These are phyloP conservation scores for Penstemon barbatus DNA, from an alignment of 257 asterid species.

Conservation along the genomic window DNA sequence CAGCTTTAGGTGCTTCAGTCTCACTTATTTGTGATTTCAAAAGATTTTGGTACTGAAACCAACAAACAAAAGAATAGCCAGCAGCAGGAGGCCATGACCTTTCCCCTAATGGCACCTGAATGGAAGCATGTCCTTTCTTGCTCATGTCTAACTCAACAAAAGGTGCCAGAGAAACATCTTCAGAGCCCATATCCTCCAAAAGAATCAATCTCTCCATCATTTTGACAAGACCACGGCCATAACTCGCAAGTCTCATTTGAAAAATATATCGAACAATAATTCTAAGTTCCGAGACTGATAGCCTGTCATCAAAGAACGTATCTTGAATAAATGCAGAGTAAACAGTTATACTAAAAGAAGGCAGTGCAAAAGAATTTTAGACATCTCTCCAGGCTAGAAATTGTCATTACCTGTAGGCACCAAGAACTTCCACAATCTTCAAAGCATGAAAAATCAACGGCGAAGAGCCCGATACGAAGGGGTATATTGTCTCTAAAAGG, in stretches of 20 bases:
- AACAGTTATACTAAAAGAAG: constrained; percentile 12
- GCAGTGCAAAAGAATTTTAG: constrained; percentile 18
- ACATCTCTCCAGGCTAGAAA: constrained; percentile 17
- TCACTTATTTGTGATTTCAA: constrained; percentile 64
- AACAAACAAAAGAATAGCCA: constrained; percentile 96
- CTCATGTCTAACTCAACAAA: constrained; percentile 95
- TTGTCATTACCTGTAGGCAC: constrained; percentile 75
- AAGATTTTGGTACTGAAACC: constrained; percentile 89
- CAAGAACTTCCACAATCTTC: constrained; percentile 93
- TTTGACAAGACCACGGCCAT: constrained; percentile 78
- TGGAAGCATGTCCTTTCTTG: constrained; percentile 89
- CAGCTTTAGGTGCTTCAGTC: constrained; percentile 61
- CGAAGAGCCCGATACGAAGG: constrained; percentile 81
- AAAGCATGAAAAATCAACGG: constrained; percentile 74
- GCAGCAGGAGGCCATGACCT: constrained; percentile 99
- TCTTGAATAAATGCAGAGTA: constrained; percentile 8
- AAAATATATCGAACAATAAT: constrained; percentile 82
- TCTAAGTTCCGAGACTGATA: constrained; percentile 83
- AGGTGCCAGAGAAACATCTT: constrained; percentile 90
- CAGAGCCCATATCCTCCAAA: constrained; percentile 72
- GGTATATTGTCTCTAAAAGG: constrained; percentile 85
- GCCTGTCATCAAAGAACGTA: constrained; percentile 52
- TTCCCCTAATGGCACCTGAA: constrained; percentile 98
- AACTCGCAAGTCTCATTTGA: constrained; percentile 66
- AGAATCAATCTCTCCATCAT: constrained; percentile 92